These are phyloP conservation scores for Rutstroemia sydowiana DNA, from an alignment of 2,329 filamentous ascomycete species.

Conservation along the genomic window DNA sequence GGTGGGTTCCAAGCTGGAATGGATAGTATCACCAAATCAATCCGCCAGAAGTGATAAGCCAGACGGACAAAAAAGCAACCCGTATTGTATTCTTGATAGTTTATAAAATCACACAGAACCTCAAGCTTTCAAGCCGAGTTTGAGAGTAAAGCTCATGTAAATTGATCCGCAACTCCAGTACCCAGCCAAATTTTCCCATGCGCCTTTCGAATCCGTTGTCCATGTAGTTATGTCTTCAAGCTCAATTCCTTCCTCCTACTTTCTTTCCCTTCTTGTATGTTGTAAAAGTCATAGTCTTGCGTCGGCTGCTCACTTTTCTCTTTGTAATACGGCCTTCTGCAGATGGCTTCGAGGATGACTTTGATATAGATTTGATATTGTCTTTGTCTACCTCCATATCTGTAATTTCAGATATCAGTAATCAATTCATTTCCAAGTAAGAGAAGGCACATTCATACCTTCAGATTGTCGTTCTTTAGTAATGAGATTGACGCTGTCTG, in stretches of 20 bases:
- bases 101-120: too few species aligned
- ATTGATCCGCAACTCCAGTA: too few species aligned
- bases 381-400: slow-evolving; percentile 51
- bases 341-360: slow-evolving; percentile 23
- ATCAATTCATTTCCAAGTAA: neutral
- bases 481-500: slow-evolving; percentile 10
- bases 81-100: too few species aligned
- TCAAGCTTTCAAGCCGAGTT: too few species aligned
- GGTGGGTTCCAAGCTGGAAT: too few species aligned
- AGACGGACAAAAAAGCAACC: too few species aligned
- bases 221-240: too few species aligned
- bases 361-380: slow-evolving; percentile 32
- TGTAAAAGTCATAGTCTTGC: slow-evolving; percentile 53
- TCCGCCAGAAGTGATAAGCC: too few species aligned
- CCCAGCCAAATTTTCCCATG: too few species aligned
- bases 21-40: too few species aligned
- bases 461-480: slow-evolving; percentile 19
- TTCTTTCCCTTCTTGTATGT: slow-evolving; percentile 47
- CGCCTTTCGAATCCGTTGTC: too few species aligned
- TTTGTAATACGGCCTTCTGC: slow-evolving; percentile 50
- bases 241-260: slow-evolving; percentile 31
- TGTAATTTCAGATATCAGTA: slow-evolving; percentile 11
- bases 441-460: slow-evolving; percentile 14
- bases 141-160: too few species aligned
- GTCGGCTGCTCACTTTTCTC: slow-evolving; percentile 39